Percentiles rank a stretch among this genome's conserved stretches.
Evolutionary conservation across 2,329 filamentous ascomycete genomes (phyloP).

Genomic region (Fusarium caatingaense): DNA sequence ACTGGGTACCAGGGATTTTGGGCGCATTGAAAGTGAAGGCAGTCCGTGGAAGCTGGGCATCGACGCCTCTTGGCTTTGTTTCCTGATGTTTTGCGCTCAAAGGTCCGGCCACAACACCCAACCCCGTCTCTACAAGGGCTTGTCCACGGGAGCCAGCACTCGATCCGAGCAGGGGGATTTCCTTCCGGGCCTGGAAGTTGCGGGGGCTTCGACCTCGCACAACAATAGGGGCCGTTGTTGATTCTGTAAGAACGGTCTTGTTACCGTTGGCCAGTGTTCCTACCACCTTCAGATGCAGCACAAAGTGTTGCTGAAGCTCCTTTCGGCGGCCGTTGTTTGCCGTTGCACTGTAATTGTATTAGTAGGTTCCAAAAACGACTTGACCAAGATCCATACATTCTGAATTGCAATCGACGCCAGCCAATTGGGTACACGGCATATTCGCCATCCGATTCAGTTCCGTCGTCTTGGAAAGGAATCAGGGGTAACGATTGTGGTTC

Average conservation of each 20-base stretch:
- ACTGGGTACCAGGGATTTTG: constrained; percentile 65
- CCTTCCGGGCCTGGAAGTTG: constrained; percentile 94
- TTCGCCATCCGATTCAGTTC: constrained; percentile 74
- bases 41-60: constrained; percentile 66
- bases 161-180: constrained; percentile 84
- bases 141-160: constrained; percentile 84
- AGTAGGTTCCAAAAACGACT: constrained; percentile 8
- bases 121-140: constrained; percentile 71
- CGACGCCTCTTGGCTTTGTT: constrained; percentile 61
- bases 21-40: constrained; percentile 69
- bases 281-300: constrained; percentile 86
- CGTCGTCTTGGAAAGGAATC: constrained; percentile 72
- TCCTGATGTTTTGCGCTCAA: constrained; percentile 66
- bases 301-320: constrained; percentile 96
- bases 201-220: constrained; percentile 92
- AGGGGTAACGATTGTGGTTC: constrained; percentile 87
- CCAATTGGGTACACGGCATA: constrained; percentile 92
- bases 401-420: constrained; percentile 93
- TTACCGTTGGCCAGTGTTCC: constrained; percentile 85
- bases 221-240: constrained; percentile 89
- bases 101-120: constrained; percentile 70
- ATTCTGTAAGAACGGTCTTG: constrained; percentile 84
- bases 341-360: constrained; percentile 71
- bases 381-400: constrained; percentile 67
- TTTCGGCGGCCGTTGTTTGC: constrained; percentile 96